Base-by-base conservation (phyloP, 768 basidiomycete genomes). In the Rhizopogon vesiculosus region DNA sequence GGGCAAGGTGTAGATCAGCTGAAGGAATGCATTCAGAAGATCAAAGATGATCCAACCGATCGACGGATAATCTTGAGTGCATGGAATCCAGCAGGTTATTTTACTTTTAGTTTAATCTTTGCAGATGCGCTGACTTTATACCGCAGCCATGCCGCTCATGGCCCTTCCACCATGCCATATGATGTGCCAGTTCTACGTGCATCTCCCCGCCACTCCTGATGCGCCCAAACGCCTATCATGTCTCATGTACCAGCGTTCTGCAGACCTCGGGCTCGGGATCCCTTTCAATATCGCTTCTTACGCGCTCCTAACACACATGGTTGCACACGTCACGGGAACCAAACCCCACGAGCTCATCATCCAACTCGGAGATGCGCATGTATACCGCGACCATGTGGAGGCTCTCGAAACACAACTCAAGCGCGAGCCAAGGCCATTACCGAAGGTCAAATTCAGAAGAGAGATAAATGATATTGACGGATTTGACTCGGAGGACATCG, bases 241-340 rank as follows among this genome's bases (percentile, higher is more conserved):
- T 70, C 79, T 96, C 44, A 94, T 98, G 93, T 98, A 87, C 75
- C 96, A 98, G 66, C 91, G 97, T 45, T 98, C 96, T 12, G 95
- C 95, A 16, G 96, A 99, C 68, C 82, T 98, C 7, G 96, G 96
- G 1, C 90, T 99, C 40, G 96, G 96, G 2, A 91, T 99, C 48
- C 96, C 96, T 0, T 99, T 99, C 82, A 99, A 99, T 72, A 98
- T 99, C 71, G 97, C 96, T 12, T 98, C 97, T 0, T 99, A 98
- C 71, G 91, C 97, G 6, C 82, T 99, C 19, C 84, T 99, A 53
- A 97, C 95, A 0, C 94, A 98, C 72, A 94, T 99, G 91, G 84
- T 99, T 60, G 95, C 96, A n/a, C 86, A 83, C 25, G 85, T 97
- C 56, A 98, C 96, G 12, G 78, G 81, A 43, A 94, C 91, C 3